Conservation (phyloP, 257 asterid genomes). For the Fraxinus excelsior region DNA sequence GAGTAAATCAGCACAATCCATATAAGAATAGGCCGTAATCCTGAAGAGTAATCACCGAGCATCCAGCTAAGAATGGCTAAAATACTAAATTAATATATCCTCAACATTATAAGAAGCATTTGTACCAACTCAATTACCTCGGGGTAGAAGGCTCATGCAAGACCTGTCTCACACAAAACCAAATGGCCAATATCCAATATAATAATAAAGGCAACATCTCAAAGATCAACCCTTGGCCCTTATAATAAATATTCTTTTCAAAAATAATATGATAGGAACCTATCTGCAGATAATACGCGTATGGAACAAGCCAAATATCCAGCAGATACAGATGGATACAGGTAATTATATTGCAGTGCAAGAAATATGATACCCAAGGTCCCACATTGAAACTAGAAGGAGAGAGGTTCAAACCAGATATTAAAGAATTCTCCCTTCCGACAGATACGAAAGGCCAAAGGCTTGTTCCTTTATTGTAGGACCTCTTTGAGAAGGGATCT, state of each 20-base stretch:
- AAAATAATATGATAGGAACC: slow-evolving; percentile 20
- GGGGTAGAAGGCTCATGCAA: slow-evolving; percentile 29
- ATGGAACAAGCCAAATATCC: slow-evolving; percentile 29
- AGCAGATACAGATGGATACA: slow-evolving; percentile 22
- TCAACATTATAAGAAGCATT: slow-evolving; percentile 21
- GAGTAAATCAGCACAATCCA: slow-evolving; percentile 15
- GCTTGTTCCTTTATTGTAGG: slow-evolving; percentile 39
- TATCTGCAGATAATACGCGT: slow-evolving; percentile 23
- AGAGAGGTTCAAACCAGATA: slow-evolving; percentile 38
- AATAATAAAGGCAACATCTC: slow-evolving; percentile 34
- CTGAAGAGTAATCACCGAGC: slow-evolving; percentile 6
- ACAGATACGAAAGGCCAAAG: slow-evolving; percentile 22
- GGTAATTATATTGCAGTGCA: slow-evolving; percentile 10
- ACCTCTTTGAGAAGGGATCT: slow-evolving; percentile 19
- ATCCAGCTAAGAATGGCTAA: slow-evolving; percentile 20
- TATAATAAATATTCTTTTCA: slow-evolving; percentile 21
- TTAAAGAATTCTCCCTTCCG: slow-evolving; percentile 27
- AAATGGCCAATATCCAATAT: slow-evolving; percentile 40
- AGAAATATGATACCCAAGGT: slow-evolving; percentile 19
- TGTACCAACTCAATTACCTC: slow-evolving; percentile 55
- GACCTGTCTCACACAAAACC: slow-evolving; percentile 58
- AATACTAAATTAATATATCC: slow-evolving; percentile 15
- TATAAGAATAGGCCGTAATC: slow-evolving; percentile 21
- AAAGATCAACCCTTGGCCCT: slow-evolving; percentile 22
- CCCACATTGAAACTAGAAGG: slow-evolving; percentile 20